These are phyloP conservation scores for Mortierella sp. DNA, from an alignment of 371 early-diverging fungal species.

Conservation along the genomic window DNA sequence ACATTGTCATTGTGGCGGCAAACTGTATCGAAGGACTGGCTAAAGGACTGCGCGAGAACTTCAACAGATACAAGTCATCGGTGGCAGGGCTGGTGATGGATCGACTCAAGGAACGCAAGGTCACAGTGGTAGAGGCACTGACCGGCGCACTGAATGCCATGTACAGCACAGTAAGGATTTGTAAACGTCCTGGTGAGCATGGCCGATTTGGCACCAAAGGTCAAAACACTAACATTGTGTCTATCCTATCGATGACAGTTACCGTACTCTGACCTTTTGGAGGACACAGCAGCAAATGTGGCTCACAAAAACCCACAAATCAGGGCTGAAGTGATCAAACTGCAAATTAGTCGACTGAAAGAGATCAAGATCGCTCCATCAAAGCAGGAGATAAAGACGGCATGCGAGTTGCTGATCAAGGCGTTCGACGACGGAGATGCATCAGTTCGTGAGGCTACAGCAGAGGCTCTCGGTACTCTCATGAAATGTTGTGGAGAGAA, in stretches of 20 bases:
- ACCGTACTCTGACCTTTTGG: slow-evolving; percentile 67
- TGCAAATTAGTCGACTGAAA: slow-evolving; percentile 78
- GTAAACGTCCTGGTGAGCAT: too few relatives aligned
- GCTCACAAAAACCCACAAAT: slow-evolving; percentile 95
- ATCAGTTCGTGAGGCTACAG: slow-evolving; percentile 86
- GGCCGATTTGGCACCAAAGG: too few relatives aligned
- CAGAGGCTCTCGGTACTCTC: slow-evolving; percentile 90
- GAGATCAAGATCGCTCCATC: slow-evolving; percentile 72
- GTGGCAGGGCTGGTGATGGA: slow-evolving; percentile 83
- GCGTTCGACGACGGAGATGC: slow-evolving; percentile 89
- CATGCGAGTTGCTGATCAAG: slow-evolving; percentile 78
- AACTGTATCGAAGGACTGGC: slow-evolving; percentile 91
- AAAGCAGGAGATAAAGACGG: slow-evolving; percentile 82
- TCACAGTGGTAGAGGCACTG: slow-evolving; percentile 85
- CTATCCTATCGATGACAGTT: slow-evolving; percentile 24
- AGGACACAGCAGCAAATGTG: slow-evolving; percentile 74
- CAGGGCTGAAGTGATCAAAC: slow-evolving; percentile 76
- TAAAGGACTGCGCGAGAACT: slow-evolving; percentile 77
- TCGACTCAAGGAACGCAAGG: slow-evolving; percentile 94
- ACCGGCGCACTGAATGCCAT: slow-evolving; percentile 85
- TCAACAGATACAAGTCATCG: slow-evolving; percentile 80
- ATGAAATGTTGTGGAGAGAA: slow-evolving; percentile 89
- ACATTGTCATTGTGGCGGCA: slow-evolving; percentile 81
- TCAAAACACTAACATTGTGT: background rate
- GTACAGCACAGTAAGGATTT: slow-evolving; percentile 68